Evolutionary conservation across 768 basidiomycete species (phyloP).

Genomic region (Suillus tomentosus): DNA sequence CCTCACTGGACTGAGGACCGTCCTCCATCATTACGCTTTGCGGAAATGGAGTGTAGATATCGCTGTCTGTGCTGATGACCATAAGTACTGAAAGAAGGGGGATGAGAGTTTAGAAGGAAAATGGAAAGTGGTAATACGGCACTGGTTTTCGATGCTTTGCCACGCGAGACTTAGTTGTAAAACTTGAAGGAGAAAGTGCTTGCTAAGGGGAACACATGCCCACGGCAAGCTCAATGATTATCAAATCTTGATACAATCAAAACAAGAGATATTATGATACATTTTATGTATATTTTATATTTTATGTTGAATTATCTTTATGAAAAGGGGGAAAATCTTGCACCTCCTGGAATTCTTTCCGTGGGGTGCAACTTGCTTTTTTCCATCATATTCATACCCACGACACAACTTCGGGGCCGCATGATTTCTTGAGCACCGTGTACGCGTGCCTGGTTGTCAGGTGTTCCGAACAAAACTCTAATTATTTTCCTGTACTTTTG

Average conservation of each 20-base stretch:
- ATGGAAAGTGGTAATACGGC: constrained; percentile 25
- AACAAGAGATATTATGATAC: background rate
- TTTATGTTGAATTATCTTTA: background rate
- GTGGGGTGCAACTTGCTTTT: constrained; percentile 11
- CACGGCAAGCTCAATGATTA: constrained; percentile 33
- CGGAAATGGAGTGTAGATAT: constrained; percentile 60
- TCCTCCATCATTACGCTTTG: constrained; percentile 57
- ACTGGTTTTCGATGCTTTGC: constrained; percentile 38
- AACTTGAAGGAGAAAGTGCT: constrained; percentile 20
- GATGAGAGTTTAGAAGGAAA: constrained; percentile 22
- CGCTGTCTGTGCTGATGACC: constrained; percentile 57
- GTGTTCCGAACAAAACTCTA: constrained; percentile 23
- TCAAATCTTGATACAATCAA: background rate
- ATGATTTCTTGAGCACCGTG: constrained; percentile 20
- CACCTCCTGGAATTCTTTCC: background rate
- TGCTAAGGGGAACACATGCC: constrained; percentile 42
- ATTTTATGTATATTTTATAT: background rate
- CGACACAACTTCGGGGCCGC: constrained; percentile 20
- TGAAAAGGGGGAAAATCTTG: constrained; percentile 5
- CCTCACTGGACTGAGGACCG: constrained; percentile 71
- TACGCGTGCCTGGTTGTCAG: constrained; percentile 32
- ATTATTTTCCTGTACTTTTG: constrained; percentile 12
- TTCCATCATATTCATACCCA: constrained; percentile 12
- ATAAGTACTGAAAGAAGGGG: constrained; percentile 40
- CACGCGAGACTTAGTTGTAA: constrained; percentile 42